phyloP scores from a whole-genome alignment of 345 rosid genomes.

The Lepidium aucheri region DNA sequence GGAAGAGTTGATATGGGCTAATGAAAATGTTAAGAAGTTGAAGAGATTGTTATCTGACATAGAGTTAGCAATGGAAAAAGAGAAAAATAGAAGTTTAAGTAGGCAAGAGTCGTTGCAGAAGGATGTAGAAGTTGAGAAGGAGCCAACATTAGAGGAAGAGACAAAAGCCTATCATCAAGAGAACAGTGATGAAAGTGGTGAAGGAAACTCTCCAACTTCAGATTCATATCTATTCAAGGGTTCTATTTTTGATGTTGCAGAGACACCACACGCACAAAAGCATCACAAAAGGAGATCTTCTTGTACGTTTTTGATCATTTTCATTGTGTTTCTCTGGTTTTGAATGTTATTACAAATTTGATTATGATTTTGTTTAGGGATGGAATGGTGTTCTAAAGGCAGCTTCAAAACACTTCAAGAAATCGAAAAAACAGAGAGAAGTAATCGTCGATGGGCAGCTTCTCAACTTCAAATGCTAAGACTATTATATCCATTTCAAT shows the following conservation, averaged over 20 bases:
- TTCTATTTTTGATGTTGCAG: conserved; percentile 57
- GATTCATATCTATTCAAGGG: conserved; percentile 51
- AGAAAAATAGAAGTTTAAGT: conserved; percentile 23
- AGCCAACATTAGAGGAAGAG: conserved; percentile 21
- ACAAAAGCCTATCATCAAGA: neutral
- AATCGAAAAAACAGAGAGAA: conserved; percentile 49
- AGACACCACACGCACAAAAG: conserved; percentile 38
- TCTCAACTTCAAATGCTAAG: conserved; percentile 32
- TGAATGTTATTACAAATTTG: neutral
- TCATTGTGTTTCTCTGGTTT: neutral
- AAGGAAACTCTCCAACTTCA: conserved; percentile 15
- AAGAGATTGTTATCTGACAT: conserved; percentile 42
- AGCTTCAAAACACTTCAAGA: conserved; percentile 77
- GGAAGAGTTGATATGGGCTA: conserved; percentile 83
- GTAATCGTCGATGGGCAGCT: conserved; percentile 33
- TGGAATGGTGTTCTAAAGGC: conserved; percentile 66
- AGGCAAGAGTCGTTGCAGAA: conserved; percentile 20
- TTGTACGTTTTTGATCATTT: conserved; percentile 10
- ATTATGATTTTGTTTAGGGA: conserved; percentile 33
- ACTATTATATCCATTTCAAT: neutral
- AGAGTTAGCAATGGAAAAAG: conserved; percentile 24
- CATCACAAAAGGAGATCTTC: conserved; percentile 41
- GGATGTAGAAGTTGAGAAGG: conserved; percentile 27
- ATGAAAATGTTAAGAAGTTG: conserved; percentile 53
- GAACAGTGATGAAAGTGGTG: conserved; percentile 8